phyloP scores from a whole-genome alignment of 805 yeast genomes.

The Tetrapisispora taiwanensis region DNA sequence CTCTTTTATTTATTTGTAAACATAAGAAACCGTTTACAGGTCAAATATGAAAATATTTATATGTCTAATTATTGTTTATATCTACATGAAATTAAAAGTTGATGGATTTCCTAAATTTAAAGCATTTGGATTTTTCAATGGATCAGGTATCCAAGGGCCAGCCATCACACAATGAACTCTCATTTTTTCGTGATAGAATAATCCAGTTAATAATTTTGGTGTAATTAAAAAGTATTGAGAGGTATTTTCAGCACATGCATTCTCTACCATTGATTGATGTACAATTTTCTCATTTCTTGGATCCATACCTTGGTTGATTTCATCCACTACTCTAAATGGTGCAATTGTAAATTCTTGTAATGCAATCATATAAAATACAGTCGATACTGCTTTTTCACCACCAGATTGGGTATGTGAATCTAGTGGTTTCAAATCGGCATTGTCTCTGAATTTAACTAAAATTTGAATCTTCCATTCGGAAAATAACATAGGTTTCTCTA shows the following conservation, averaged over 20 bases:
- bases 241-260: constrained; percentile 54
- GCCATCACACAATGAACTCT: constrained; percentile 77
- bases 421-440: constrained; percentile 55
- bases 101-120: constrained; percentile 31
- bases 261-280: constrained; percentile 73
- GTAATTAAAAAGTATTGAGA: constrained; percentile 89
- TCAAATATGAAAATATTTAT: neutral
- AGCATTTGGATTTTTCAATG: constrained; percentile 23
- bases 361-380: constrained; percentile 82
- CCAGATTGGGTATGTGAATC: constrained; percentile 93
- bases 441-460: constrained; percentile 75
- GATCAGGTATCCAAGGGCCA: constrained; percentile 37
- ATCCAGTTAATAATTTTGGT: constrained; percentile 74
- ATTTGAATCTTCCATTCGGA: constrained; percentile 79
- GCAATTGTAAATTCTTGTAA: constrained; percentile 80
- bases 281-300: constrained; percentile 81
- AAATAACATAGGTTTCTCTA: constrained; percentile 40
- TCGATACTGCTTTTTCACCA: constrained; percentile 94
- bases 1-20: too few relatives aligned
- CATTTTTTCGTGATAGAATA: constrained; percentile 73
- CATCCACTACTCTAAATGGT: constrained; percentile 93
- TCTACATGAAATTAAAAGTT: constrained; percentile 11
- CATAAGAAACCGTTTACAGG: too few relatives aligned
- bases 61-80: neutral
- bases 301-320: constrained; percentile 98